Evolutionary conservation across 305 asterid genomes (phyloP).

Genomic region (Fraxinus floribunda): DNA sequence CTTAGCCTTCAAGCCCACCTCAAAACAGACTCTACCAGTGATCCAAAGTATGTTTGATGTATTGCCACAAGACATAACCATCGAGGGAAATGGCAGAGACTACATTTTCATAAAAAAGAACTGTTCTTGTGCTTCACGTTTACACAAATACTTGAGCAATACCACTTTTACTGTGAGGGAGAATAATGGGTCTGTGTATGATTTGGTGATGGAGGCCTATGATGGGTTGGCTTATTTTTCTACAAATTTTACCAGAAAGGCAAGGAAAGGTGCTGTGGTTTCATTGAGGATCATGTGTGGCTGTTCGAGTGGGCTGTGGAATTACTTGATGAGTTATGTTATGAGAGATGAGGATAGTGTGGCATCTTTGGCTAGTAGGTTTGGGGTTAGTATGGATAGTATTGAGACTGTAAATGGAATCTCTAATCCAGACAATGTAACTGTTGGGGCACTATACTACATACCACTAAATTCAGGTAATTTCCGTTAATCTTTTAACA

Average conservation of each 20-base stretch:
- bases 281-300: conserved; percentile 78
- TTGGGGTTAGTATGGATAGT: conserved; percentile 97
- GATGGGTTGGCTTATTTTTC: conserved; percentile 78
- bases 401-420: conserved; percentile 75
- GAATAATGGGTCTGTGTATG: conserved; percentile 64
- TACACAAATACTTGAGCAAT: conserved; percentile 60
- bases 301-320: conserved; percentile 93
- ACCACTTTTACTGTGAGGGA: conserved; percentile 76
- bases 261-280: conserved; percentile 76
- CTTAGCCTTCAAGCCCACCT: conserved; percentile 74
- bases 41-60: conserved; percentile 95
- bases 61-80: conserved; percentile 58
- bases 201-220: conserved; percentile 64
- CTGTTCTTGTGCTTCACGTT: conserved; percentile 74
- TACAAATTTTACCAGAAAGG: conserved; percentile 61
- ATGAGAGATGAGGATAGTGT: conserved; percentile 77
- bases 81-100: conserved; percentile 72
- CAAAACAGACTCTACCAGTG: conserved; percentile 54
- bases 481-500: conserved; percentile 17
- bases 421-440: conserved; percentile 78
- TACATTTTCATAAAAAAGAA: conserved; percentile 76
- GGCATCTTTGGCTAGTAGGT: conserved; percentile 79
- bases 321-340: conserved; percentile 90
- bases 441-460: conserved; percentile 72
- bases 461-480: conserved; percentile 85